Percentiles rank a stretch among this genome's conserved stretches.
Conservation (phyloP, 768 basidiomycete genomes). For the Rhodotorula babjevae region DNA sequence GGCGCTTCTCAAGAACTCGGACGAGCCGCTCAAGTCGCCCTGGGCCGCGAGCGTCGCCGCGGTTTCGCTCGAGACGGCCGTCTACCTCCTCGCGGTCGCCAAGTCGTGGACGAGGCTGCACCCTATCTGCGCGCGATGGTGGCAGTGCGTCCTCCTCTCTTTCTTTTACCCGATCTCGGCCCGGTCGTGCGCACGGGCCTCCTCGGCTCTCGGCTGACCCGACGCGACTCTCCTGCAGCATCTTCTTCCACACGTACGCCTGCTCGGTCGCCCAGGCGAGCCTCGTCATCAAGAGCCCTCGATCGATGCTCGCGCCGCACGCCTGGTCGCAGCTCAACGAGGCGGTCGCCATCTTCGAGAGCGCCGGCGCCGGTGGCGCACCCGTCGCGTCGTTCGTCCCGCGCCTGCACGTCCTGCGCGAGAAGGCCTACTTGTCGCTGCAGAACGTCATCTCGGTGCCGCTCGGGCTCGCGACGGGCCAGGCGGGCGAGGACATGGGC, state of each 20-base stretch:
- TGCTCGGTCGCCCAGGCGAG: slow-evolving; percentile 15
- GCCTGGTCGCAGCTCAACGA: slow-evolving; percentile 29
- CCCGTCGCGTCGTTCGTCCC: slow-evolving; percentile 30
- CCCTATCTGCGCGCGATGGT: slow-evolving; percentile 23
- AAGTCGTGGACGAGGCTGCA: slow-evolving; percentile 14
- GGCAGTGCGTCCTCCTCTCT: slow-evolving; percentile 19
- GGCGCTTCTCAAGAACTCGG: slow-evolving; percentile 14
- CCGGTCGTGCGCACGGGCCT: no score
- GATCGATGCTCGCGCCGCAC: slow-evolving; percentile 21
- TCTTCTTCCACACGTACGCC: slow-evolving; percentile 35
- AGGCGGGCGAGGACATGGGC: background rate
- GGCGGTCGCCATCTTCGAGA: slow-evolving; percentile 23
- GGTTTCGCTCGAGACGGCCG: slow-evolving; percentile 28
- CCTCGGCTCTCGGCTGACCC: background rate
- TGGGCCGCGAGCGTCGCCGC: slow-evolving; percentile 21
- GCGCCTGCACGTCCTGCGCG: slow-evolving; percentile 11
- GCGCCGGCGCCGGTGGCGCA: slow-evolving; percentile 8
- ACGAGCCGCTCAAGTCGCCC: slow-evolving; percentile 29
- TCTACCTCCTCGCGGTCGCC: slow-evolving; percentile 30
- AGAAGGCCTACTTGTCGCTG: slow-evolving; percentile 22
- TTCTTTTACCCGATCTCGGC: no score
- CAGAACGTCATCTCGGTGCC: slow-evolving; percentile 22
- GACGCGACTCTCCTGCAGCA: background rate
- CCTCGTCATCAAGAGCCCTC: slow-evolving; percentile 28
- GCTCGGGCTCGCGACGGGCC: background rate